Evolutionary conservation across 805 yeast species (phyloP).

Genomic region (Ogataea trehalophila): DNA sequence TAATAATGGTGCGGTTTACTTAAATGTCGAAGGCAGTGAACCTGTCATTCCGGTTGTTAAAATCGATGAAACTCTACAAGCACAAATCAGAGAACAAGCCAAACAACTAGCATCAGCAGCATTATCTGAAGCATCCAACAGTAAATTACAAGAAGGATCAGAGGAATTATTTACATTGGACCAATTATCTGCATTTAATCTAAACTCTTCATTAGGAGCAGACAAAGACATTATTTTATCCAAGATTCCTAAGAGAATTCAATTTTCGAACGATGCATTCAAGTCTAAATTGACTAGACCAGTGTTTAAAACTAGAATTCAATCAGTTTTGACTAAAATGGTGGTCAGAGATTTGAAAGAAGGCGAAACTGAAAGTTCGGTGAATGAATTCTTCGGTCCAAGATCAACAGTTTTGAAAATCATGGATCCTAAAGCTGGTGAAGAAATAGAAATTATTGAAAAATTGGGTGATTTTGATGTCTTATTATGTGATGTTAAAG

Average conservation of each 20-base stretch:
- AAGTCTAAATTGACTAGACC: slow-evolving; percentile 15
- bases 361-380: slow-evolving; percentile 9
- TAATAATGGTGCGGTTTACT: slow-evolving; percentile 69
- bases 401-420: slow-evolving; percentile 15
- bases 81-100: slow-evolving; percentile 2
- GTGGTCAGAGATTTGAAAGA: slow-evolving; percentile 8
- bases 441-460: slow-evolving; percentile 11
- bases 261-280: slow-evolving; percentile 22
- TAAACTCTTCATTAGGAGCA: slow-evolving; percentile 16
- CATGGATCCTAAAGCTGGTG: slow-evolving; percentile 8
- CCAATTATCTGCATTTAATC: slow-evolving; percentile 23
- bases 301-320: slow-evolving; percentile 8
- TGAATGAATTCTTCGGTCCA: slow-evolving; percentile 19
- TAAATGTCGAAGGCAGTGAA: slow-evolving; percentile 31
- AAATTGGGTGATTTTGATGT: slow-evolving; percentile 21
- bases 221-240: slow-evolving; percentile 19
- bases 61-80: slow-evolving; percentile 9
- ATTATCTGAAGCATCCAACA: neutral
- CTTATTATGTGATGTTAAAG: slow-evolving; percentile 12
- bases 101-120: slow-evolving; percentile 6
- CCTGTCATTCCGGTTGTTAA: slow-evolving; percentile 31
- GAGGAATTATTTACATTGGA: slow-evolving; percentile 20
- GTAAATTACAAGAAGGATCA: neutral
- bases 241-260: slow-evolving; percentile 24
- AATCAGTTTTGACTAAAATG: slow-evolving; percentile 8